Base-by-base conservation (phyloP, 192 early-diverging fungal genomes). In the Coemansia sp. region DNA sequence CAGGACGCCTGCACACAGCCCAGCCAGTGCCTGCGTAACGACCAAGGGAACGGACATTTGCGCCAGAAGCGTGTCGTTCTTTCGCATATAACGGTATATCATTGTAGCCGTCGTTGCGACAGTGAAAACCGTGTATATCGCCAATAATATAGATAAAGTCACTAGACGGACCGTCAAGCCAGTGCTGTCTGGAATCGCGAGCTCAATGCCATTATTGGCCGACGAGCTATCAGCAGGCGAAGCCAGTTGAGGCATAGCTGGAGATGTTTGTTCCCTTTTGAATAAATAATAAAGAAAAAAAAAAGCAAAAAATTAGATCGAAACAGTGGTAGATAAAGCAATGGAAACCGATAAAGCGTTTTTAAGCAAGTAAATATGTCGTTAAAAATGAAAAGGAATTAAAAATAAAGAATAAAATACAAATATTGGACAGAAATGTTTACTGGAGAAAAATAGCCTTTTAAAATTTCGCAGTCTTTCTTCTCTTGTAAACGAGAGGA, bases 11-110 rank as follows among this genome's bases (percentile, higher is more conserved):
- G 42, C 60, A 16, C 61, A 42, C 23, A 58, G 19, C 1, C 69
- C 62, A 23, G 50, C 30, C 19, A 66, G 8, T 1, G 70, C 60
- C 55, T 72, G 70, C 29, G 57, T 23, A 22, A 61, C 30, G 9
- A 72, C 58, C 9, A 78, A 60, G 16, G 67, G 60, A 20, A 62
- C 28, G 13, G 66, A 66, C 16, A 67, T 59, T 16, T 62, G 64
- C 14, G 63, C 51, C 19, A 77, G 39, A 10, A 71, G 13, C 50
- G 58, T 47, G 28, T 64, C 62, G 22, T 35, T 58, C 55, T 13
- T 36, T 55, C 58, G 51, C 23, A 34, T 6, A 23, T 71, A 55
- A 35, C 65, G 66, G 22, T 66, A 55, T 16, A 78, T 30, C n/a
- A 68, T 47, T 39, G 32, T 51, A 25, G 45, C 55, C 2, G 63